Evolutionary conservation across 495 filamentous ascomycete genomes (phyloP), one percentile per base, ranked within the genome.

Genomic region (Cercophora sp.): DNA sequence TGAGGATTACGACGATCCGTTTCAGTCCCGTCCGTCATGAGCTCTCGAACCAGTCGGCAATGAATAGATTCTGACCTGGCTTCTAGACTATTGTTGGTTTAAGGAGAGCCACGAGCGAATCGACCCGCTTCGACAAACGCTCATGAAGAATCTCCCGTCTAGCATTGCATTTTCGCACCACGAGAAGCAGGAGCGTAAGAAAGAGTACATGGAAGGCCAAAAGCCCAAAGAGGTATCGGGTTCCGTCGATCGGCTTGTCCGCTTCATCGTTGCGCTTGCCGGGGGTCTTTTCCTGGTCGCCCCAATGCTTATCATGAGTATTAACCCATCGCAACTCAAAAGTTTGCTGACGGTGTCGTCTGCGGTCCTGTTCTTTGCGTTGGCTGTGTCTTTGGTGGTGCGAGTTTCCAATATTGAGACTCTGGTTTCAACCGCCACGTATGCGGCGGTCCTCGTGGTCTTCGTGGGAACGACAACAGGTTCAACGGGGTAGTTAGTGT

Each of bases 371-470:
- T 10, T 61, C 1, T 63, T 63, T 32, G 23, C 58, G 11, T 18
- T 48, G 16, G 11, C 26, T 2, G 8, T 63, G n/a, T 50, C 54
- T 6, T 49, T 63, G 9, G 49, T 18, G 8, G 22, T 58, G 16
- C 25, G 48, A n/a, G 31, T 35, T 9, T 42, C 48, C 5, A 63
- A 61, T 50, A 23, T 34, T 2, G 58, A 63, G 49, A 58, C 58
- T 8, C 32, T 63, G 20, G 50, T 61, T 2, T 22, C 60, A 6
- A 61, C 60, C 13, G 54, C 59, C 5, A 64, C 59, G 11, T 64
- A 63, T 32, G 53, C 58, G 3, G 60, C 60, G n/a, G 58, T 63
- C 0, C 24, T 63, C 13, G 60, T 63, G 4, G 60, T 63, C 6
- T 63, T 63, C 47, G 60, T 60, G 1, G 57, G 54, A 18, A 45